Conservation (phyloP, 1,284 basidiomycete genomes). For the Rhizoctonia solani region DNA sequence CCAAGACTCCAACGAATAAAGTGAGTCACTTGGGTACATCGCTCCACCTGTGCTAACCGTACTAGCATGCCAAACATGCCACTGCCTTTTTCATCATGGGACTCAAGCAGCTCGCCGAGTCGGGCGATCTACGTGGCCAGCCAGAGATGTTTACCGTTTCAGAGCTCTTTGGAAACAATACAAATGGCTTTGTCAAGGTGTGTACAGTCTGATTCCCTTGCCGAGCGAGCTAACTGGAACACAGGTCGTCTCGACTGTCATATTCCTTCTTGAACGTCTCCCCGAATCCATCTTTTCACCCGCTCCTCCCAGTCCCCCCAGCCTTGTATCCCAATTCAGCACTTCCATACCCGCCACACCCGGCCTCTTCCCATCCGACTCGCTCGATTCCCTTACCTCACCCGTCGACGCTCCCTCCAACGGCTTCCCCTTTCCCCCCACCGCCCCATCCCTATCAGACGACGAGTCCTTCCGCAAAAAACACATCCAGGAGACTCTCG, state of each 20-base stretch:
- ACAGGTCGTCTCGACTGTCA: conserved; percentile 92
- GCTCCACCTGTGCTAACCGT: background rate
- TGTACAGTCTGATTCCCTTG: conserved; percentile 39
- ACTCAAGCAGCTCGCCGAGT: conserved; percentile 46
- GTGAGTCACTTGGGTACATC: conserved; percentile 43
- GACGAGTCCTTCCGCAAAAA: conserved; percentile 73
- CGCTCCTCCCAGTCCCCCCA: conserved; percentile 48
- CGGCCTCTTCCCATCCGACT: conserved; percentile 50
- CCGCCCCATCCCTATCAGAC: conserved; percentile 47
- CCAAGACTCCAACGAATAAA: too few relatives aligned
- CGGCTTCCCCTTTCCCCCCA: conserved; percentile 16
- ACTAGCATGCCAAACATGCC: conserved; percentile 58
- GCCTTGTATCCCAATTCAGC: conserved; percentile 30
- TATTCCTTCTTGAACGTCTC: conserved; percentile 81
- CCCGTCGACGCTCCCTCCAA: conserved; percentile 31
- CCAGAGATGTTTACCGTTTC: conserved; percentile 73
- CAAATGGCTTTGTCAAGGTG: conserved; percentile 95
- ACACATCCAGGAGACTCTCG: conserved; percentile 84
- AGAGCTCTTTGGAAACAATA: conserved; percentile 79
- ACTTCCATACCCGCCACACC: conserved; percentile 35
- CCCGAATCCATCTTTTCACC: conserved; percentile 69
- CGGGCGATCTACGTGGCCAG: conserved; percentile 52
- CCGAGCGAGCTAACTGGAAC: too few relatives aligned
- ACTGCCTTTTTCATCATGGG: conserved; percentile 77
- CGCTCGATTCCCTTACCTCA: conserved; percentile 52